Base-by-base conservation (phyloP, 306 rosid species). In the Citrullus mucosospermus region DNA sequence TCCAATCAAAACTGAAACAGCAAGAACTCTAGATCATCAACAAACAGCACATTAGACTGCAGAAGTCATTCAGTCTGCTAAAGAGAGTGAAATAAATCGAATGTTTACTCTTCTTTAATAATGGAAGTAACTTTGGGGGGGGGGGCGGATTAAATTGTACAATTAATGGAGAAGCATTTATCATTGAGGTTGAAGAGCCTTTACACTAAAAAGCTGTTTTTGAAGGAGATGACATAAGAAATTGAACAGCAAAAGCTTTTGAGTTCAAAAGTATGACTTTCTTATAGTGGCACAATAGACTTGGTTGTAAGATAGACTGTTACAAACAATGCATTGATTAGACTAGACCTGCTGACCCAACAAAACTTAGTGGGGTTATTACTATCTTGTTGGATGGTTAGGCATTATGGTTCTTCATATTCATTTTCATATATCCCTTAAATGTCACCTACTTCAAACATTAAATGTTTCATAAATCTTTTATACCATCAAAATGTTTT, bases 361-460 rank as follows among this genome's bases (percentile, higher is more conserved):
- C 78, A 74, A 15, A 74, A 51, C 78, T 34, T 74, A 74, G 78
- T 74, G 78, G 78, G 78, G 78, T 74, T 74, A 53, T 74, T 74
- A 74, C 78, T 74, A 74, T 74, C 78, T 74, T 74, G 78, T 74
- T 74, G 78, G 78, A 51, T 51, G 43, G 62, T 74, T 74, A 51
- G 62, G 46, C 78, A 51, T 54, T 50, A 32, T 74, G 63, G 77
- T 50, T 72, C 44, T 72, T 72, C 77, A 72, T 16, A 74, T 74
- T 74, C 78, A 72, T 50, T 72, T 15, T 30, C 77, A 70, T 28
- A 70, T 48, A 70, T 70, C 57, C 76, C 57, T 70, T 51, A 30
- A 73, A 73, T 73, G 44, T 73, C 46, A 73, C 77, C 61, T 73
- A 73, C 77, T 73, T 51, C 61, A 53, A 54, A 32, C 78, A 74